Evolutionary conservation across 2,329 filamentous ascomycete genomes (phyloP).

Genomic region (Chalaropsis ovoidea): DNA sequence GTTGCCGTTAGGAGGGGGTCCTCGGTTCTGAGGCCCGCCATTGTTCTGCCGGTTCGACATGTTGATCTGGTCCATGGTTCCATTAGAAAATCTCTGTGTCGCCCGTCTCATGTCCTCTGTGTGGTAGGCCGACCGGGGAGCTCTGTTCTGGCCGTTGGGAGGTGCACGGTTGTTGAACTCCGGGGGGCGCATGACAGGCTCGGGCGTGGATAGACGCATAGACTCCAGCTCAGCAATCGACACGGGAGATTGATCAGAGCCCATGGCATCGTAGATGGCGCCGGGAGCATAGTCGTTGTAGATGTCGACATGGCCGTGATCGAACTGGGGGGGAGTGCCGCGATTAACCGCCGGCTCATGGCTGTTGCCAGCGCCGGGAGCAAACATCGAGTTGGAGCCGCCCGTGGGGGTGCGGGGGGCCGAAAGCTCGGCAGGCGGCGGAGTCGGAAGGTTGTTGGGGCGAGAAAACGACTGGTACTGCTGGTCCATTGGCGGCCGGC

Average conservation of each 20-base stretch:
- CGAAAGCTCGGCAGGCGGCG: conserved; percentile 16
- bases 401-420: conserved; percentile 8
- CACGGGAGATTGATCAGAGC: conserved; percentile 28
- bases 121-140: conserved; percentile 48
- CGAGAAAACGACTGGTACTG: conserved; percentile 23
- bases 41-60: conserved; percentile 29
- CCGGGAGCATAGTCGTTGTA: conserved; percentile 23
- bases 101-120: conserved; percentile 69
- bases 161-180: conserved; percentile 62
- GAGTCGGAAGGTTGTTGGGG: conserved; percentile 16
- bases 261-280: conserved; percentile 24
- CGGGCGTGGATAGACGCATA: conserved; percentile 54
- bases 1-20: background rate
- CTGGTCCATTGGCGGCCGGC: conserved; percentile 15
- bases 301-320: background rate
- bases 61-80: conserved; percentile 69
- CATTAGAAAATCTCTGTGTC: conserved; percentile 72
- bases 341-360: conserved; percentile 8
- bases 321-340: background rate
- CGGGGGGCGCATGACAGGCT: conserved; percentile 68
- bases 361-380: conserved; percentile 20
- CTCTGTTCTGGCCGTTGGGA: conserved; percentile 56
- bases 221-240: conserved; percentile 44
- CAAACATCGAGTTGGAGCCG: conserved; percentile 18
- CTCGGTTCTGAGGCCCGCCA: conserved; percentile 16